A percentile compares a stretch with the other conserved stretches of the same genome.
These are phyloP conservation scores for Camillea tinctor DNA, from an alignment of 2,329 filamentous ascomycete species.

Conservation along the genomic window DNA sequence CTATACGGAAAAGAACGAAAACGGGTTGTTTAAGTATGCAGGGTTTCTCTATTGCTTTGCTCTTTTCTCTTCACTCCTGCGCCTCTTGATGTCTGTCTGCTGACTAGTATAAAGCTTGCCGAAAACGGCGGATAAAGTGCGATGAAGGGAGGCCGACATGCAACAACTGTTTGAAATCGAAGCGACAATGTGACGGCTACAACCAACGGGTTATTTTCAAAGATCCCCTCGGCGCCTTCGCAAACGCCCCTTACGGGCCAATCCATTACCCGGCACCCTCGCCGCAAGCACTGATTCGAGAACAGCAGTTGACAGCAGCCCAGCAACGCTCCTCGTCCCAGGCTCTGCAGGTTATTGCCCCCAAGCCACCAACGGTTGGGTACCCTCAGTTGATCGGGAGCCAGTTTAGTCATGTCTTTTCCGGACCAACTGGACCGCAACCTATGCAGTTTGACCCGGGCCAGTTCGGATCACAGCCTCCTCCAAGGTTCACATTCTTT, in stretches of 20 bases:
- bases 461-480: constrained; percentile 21
- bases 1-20: constrained; percentile 73
- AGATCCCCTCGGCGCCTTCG: constrained; percentile 61
- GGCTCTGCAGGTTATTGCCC: constrained; percentile 48
- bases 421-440: constrained; percentile 32
- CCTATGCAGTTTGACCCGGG: constrained; percentile 24
- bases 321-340: constrained; percentile 40
- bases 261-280: constrained; percentile 46
- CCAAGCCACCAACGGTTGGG: constrained; percentile 45
- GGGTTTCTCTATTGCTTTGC: constrained; percentile 31
- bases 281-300: constrained; percentile 44
- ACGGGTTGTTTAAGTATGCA: constrained; percentile 84
- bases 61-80: constrained; percentile 3
- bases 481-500: constrained; percentile 31
- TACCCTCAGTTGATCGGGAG: constrained; percentile 32
- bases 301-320: constrained; percentile 42
- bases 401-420: constrained; percentile 30
- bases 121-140: constrained; percentile 94
- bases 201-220: constrained; percentile 81
- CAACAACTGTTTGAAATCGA: constrained; percentile 83
- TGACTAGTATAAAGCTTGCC: constrained; percentile 63
- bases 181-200: constrained; percentile 80
- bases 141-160: constrained; percentile 84
- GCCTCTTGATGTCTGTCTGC: constrained; percentile 21
- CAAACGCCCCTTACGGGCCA: constrained; percentile 45